Conservation (phyloP, 306 rosid genomes). For the Vicia villosa region DNA sequence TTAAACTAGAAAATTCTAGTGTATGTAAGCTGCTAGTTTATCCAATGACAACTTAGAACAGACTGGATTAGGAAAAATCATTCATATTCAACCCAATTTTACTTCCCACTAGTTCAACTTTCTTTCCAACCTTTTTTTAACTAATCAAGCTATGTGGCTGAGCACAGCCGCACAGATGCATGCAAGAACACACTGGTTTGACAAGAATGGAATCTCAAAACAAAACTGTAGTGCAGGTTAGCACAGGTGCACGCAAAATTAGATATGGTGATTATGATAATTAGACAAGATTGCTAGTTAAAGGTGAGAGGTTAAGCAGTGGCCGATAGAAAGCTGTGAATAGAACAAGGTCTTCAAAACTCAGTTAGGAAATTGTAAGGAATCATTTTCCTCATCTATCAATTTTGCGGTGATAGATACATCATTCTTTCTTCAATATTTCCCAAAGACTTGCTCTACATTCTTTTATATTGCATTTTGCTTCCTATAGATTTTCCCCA, state of each 20-base stretch:
- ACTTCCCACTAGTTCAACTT: conserved; percentile 8
- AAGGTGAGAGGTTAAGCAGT: neutral
- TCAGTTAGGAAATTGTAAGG: neutral
- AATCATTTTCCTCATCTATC: neutral
- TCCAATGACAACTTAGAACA: neutral
- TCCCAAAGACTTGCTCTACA: neutral
- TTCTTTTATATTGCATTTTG: too few species aligned
- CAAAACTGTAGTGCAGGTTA: neutral
- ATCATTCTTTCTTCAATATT: neutral
- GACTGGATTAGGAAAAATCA: neutral
- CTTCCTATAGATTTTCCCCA: too few species aligned
- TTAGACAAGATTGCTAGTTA: neutral
- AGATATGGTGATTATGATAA: neutral
- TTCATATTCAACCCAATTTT: conserved; percentile 2
- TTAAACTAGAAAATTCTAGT: neutral
- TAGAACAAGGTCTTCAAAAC: neutral
- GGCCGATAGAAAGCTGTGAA: neutral
- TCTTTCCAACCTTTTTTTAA: neutral
- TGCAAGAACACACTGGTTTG: neutral
- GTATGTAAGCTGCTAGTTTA: neutral
- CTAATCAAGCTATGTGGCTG: neutral
- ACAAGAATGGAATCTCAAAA: neutral
- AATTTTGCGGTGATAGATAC: neutral
- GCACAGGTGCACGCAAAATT: neutral
- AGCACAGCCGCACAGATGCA: neutral